Evolutionary conservation across 1,284 basidiomycete species (phyloP), one percentile per base, ranked within the genome.

Genomic region (Moesziomyces globuligerus): DNA sequence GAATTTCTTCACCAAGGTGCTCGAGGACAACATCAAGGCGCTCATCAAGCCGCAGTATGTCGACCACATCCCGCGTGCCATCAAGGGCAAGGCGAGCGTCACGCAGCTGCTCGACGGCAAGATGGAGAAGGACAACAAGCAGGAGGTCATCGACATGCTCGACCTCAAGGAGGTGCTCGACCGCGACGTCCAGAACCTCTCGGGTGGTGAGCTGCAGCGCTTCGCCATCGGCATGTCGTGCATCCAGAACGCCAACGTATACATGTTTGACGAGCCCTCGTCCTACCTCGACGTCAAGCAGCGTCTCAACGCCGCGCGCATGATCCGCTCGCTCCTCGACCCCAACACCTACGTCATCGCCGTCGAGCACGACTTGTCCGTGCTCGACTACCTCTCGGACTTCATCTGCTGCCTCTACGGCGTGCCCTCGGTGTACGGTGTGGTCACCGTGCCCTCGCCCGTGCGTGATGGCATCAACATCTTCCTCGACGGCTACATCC

Each of bases 251-350:
- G 80, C 80, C 52, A 81, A 82, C 65, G 73, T 82, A 65, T 82
- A 82, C 76, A 82, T 82, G 80, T 82, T 82, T 38, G 80, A 82
- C 65, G 80, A 82, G 61, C 80, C 80, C 23, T 82, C 80, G 28
- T 80, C 78, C 17, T 82, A 82, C 51, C 73, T 82, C 51, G 80
- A 82, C 48, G 80, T 82, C 44, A 82, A 82, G 73, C 80, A 82
- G 67, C 79, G 80, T 79, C 69, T 82, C 43, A 82, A 82, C 41
- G 80, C 78, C 18, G 80, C 80, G 18, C 64, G 75, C 32, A 74
- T 79, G 49, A 82, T 82, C 49, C 78, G 80, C 13, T 71, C 76
- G 3, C 71, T 82, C 15, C 72, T 82, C 44, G 78, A 82, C 48
- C 39, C 81, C 34, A 54, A 75, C 54, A 81, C 80, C 41, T 82